Base-by-base conservation (phyloP, 495 filamentous ascomycete genomes). In the Penicillium riverlandense region DNA sequence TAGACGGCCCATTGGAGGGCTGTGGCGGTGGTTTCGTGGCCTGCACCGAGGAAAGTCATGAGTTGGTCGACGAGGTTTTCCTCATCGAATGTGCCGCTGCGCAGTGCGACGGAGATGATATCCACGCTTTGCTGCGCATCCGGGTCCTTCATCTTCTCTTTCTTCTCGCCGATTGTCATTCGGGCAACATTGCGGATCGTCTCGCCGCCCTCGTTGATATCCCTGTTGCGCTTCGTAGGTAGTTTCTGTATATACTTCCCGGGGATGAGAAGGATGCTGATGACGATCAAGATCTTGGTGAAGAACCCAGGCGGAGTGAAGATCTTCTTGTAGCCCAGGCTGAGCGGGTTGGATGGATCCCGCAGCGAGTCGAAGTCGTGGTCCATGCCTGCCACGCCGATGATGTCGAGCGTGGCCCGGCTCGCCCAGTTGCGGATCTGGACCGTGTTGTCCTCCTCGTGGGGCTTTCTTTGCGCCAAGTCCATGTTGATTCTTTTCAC, bases 1-100 rank as follows among this genome's bases (percentile, higher is more conserved):
- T 81, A 82, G 12, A 78, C 51, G 7, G 77, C 71, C 81, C 81
- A 85, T 38, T 71, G 71, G 48, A 84, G 61, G 9, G 79, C 71
- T 6, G 76, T 65, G 2, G 82, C 69, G 7, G 82, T 84, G 7
- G 81, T 85, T 69, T 95, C 91, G 59, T 96, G 91, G 12, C 91
- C 91, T 0, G 91, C 90, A 1, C 83, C 85, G 3, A 96, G 80
- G 70, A 96, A 96, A 2, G 90, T 96, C 89, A 96, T 95, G 59
- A 92, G 76, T 58, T 96, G 90, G 58, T 96, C 87, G 34, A 88
- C 72, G 16, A 96, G 80, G 41, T 86, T 83, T 29, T 89, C 85
- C 39, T 91, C 86, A 27, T 70, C 75, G 59, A 94, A 95, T 4
- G 48, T 78, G 33, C 83, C 86, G 14, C 79, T 85, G 44, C 85